Evolutionary conservation across 2,329 filamentous ascomycete species (phyloP).

Genomic region (Fusarium temperatum): DNA sequence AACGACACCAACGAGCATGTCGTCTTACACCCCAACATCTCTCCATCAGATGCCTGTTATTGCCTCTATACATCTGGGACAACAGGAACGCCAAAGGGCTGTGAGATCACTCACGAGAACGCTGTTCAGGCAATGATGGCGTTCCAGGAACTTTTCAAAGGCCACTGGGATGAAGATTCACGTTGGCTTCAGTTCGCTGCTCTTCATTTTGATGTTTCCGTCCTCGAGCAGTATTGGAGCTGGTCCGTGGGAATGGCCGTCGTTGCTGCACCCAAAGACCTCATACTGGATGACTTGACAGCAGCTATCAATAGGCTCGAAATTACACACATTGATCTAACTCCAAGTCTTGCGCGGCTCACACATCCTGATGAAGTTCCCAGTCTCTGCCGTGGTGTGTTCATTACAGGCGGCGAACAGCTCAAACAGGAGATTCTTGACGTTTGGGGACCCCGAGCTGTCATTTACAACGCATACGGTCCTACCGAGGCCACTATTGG

Average conservation of each 20-base stretch:
- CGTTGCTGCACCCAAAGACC: conserved; percentile 81
- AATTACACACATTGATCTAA: conserved; percentile 93
- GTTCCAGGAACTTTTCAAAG: conserved; percentile 80
- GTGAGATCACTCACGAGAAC: conserved; percentile 88
- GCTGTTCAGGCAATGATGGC: conserved; percentile 89
- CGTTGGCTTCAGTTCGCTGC: conserved; percentile 94
- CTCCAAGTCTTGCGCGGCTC: conserved; percentile 83
- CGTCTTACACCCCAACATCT: conserved; percentile 36
- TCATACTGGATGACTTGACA: conserved; percentile 85
- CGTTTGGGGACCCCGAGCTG: conserved; percentile 79
- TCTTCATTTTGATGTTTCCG: conserved; percentile 93
- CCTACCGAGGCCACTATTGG: conserved; percentile 95
- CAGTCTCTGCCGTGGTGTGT: conserved; percentile 80
- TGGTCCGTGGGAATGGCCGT: conserved; percentile 91
- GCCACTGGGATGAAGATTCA: conserved; percentile 77
- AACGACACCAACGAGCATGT: conserved; percentile 4
- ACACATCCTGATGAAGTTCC: conserved; percentile 84
- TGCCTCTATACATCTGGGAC: conserved; percentile 90
- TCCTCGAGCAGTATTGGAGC: conserved; percentile 94
- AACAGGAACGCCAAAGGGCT: conserved; percentile 87
- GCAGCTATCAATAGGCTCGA: conserved; percentile 74
- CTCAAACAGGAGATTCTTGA: conserved; percentile 90
- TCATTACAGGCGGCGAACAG: conserved; percentile 91
- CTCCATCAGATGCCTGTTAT: conserved; percentile 72
- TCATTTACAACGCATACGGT: conserved; percentile 93